Base-by-base conservation (phyloP, 1,139 yeast genomes). In the Arxiozyma heterogenica region DNA sequence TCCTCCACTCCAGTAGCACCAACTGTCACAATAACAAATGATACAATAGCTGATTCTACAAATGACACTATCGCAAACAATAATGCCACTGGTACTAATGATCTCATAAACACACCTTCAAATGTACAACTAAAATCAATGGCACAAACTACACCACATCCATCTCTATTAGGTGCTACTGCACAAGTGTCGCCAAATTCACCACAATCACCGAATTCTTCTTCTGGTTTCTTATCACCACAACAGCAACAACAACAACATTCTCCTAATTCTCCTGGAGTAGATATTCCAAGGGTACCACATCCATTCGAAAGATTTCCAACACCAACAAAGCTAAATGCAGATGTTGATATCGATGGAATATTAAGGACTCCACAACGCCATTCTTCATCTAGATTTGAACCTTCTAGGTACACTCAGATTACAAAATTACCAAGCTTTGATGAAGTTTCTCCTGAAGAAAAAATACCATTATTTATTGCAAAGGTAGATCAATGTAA, bases 401-500 rank as follows among this genome's bases (percentile, higher is more conserved):
- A 91, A 69, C 88, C 90, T 12, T 79, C 90, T 3, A 74, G 81
- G 47, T 83, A 84, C 60, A 80, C 86, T 43, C 90, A 87, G 59
- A 83, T 93, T 59, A 82, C 84, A 55, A 85, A 85, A 67, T 78
- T 94, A 55, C 98, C 98, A 8, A 78, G 81, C 54, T 91, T 93
- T 67, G 94, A 89, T 62, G 97, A 91, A 64, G 96, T 93, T 22
- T 81, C 88, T 23, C 88, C 94, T 1, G 90, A 85, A 59, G 93
- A 87, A 66, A 90, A 90, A 62, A 81, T 84, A 51, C 85, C 86
- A 42, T 77, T 93, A 60, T 93, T 93, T 66, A 73, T 91, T 54
- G 86, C 86, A 63, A 93, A 93, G 66, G 83, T 91, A 55, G 96
- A 90, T 64, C 98, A 94, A 72, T 93, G 98, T 75, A 89, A 88